Base-by-base conservation (phyloP, 768 basidiomycete genomes). In the Boletales sp. region DNA sequence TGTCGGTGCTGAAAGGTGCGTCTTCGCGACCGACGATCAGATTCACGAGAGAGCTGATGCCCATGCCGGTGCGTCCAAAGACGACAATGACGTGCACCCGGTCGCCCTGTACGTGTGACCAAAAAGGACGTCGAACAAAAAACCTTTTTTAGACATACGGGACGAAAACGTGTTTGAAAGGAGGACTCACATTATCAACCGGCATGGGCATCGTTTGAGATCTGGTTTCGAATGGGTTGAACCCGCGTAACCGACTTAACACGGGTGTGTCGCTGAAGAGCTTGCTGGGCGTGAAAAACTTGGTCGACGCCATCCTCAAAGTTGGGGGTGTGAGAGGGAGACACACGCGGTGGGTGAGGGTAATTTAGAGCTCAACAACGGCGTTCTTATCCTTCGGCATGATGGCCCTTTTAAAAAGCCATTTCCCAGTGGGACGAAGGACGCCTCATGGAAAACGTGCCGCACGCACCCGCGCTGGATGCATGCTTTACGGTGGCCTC, bases 1-100 rank as follows among this genome's bases (percentile, higher is more conserved):
- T 65, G 56, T 65, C 64, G 18, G 63, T 67, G 47, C 63, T 67
- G 45, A 56, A 67, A 11, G 64, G 65, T 48, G 66, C 67, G 43
- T 65, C 63, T 54, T 67, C 67, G 41, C 56, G 63, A 17, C 67
- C 62, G 43, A 64, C 50, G 51, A 67, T 69, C 29, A 67, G 36
- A 34, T 67, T 67, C 14, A 67, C 66, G 47, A 67, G 57, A 12
- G 66, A 67, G 36, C 66, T 67, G 48, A 67, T 52, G 0, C 66
- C 66, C 55, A 66, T 62, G 15, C 67, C 67, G 2, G 67, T 67
- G 12, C 67, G 65, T 51, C 66, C 66, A 47, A 69, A 67, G 52
- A 67, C 52, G 48, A 67, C 67, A 6, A 67, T 17, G 42, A 65
- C 64, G 44, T 67, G 64, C 35, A 65, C 64, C 3, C 63, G 53